Percentiles rank a stretch among this genome's conserved stretches.
Evolutionary conservation across 2,329 filamentous ascomycete genomes (phyloP).

Genomic region (Elsinoe necatrix): DNA sequence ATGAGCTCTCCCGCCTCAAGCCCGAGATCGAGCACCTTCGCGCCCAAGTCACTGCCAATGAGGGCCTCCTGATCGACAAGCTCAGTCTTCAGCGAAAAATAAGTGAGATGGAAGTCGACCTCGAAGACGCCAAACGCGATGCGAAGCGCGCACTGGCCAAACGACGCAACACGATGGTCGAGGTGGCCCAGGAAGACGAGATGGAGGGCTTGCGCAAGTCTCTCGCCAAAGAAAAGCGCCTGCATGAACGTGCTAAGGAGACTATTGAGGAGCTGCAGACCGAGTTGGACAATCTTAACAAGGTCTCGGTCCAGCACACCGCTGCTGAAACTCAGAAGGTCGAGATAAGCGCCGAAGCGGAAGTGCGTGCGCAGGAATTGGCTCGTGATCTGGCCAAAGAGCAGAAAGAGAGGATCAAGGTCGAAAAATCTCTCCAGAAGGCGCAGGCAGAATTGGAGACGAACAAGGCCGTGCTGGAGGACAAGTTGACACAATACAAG

Average conservation of each 20-base stretch:
- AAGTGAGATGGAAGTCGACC: constrained; percentile 65
- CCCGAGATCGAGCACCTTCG: constrained; percentile 56
- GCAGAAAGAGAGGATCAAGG: constrained; percentile 44
- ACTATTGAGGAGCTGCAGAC: constrained; percentile 27
- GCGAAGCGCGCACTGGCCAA: constrained; percentile 50
- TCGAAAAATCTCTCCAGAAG: constrained; percentile 47
- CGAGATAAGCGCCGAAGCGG: constrained; percentile 35
- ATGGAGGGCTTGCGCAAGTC: constrained; percentile 40
- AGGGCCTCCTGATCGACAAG: constrained; percentile 68
- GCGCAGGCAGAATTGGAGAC: constrained; percentile 53
- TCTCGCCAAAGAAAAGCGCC: constrained; percentile 38
- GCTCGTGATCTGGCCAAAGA: constrained; percentile 44
- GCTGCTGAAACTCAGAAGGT: constrained; percentile 34
- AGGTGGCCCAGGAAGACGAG: constrained; percentile 35
- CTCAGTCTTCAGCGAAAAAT: constrained; percentile 70
- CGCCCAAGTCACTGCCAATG: constrained; percentile 51
- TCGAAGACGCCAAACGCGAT: constrained; percentile 72
- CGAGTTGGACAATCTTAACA: constrained; percentile 29
- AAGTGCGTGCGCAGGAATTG: constrained; percentile 39
- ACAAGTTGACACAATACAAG: constrained; percentile 60
- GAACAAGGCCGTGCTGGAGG: constrained; percentile 57
- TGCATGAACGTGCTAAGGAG: constrained; percentile 35
- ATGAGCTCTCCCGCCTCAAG: constrained; percentile 51
- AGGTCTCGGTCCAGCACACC: constrained; percentile 22
- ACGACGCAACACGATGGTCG: constrained; percentile 42